phyloP scores from a whole-genome alignment of 2,329 filamentous ascomycete species.

The Phyllosticta citriasiana region DNA sequence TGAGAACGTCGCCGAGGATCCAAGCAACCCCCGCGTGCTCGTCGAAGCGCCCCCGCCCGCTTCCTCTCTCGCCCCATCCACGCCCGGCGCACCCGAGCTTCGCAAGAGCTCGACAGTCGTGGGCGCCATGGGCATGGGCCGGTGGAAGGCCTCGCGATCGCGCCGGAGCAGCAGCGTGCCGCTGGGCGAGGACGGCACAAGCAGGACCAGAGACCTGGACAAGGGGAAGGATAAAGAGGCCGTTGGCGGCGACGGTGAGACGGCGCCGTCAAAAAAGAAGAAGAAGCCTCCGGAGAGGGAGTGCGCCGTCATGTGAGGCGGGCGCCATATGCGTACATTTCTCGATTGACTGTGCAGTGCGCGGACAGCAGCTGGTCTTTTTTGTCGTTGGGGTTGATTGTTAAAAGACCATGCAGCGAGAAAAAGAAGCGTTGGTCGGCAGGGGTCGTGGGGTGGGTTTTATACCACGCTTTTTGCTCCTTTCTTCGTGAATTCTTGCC shows the following conservation, averaged over 20 bases:
- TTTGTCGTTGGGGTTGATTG: too few species aligned
- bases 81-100: background rate
- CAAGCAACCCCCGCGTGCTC: conserved; percentile 4
- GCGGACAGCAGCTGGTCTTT: too few species aligned
- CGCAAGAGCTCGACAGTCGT: conserved; percentile 19
- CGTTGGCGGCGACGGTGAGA: background rate
- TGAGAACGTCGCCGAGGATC: background rate
- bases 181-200: conserved; percentile 1
- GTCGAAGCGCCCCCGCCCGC: conserved; percentile 6
- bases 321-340: too few species aligned
- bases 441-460: background rate
- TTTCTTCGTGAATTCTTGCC: background rate
- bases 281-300: conserved; percentile 31
- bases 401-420: too few species aligned
- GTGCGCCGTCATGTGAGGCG: conserved; percentile 33
- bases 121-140: conserved; percentile 12
- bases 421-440: too few species aligned
- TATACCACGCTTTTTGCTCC: background rate
- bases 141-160: conserved; percentile 18
- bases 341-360: too few species aligned
- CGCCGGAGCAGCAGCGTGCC: conserved; percentile 14
- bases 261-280: background rate
- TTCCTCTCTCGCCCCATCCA: conserved; percentile 4
- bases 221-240: conserved; percentile 17
- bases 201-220: conserved; percentile 13